These are phyloP conservation scores for Aureobasidium sp. DNA, from an alignment of 2,329 filamentous ascomycete genomes.

Conservation along the genomic window DNA sequence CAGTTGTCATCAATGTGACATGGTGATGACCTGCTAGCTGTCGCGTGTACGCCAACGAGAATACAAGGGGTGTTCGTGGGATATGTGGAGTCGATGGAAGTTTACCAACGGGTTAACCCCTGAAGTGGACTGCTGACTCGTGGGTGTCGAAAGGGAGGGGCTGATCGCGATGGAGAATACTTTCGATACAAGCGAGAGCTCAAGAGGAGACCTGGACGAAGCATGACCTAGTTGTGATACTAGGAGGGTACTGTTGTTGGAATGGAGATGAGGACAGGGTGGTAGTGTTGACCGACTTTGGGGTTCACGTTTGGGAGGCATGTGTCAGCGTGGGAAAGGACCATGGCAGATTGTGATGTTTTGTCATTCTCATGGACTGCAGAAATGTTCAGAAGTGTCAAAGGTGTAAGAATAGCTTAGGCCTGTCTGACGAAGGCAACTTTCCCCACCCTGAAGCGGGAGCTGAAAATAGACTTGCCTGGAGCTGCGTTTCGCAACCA, in stretches of 20 bases:
- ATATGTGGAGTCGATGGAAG: not conserved
- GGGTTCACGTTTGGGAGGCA: not conserved
- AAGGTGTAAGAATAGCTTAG: not conserved
- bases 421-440: not conserved
- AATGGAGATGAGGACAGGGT: slow-evolving; percentile 1
- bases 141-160: not conserved
- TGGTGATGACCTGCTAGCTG: too few species aligned
- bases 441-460: not conserved
- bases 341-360: not conserved
- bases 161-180: too few species aligned
- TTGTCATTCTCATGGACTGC: not conserved
- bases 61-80: not conserved
- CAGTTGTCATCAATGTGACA: too few species aligned
- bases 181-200: too few species aligned
- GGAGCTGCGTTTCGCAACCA: not conserved
- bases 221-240: too few species aligned
- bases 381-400: not conserved
- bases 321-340: not conserved
- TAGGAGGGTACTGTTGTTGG: too few species aligned
- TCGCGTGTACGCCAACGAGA: too few species aligned
- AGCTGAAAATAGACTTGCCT: slow-evolving; percentile 1
- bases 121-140: not conserved
- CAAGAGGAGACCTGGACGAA: too few species aligned
- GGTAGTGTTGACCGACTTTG: not conserved
- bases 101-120: slow-evolving; percentile 1